Conservation (phyloP, 345 rosid species). For the thale cress (Arabidopsis thaliana) region DNA sequence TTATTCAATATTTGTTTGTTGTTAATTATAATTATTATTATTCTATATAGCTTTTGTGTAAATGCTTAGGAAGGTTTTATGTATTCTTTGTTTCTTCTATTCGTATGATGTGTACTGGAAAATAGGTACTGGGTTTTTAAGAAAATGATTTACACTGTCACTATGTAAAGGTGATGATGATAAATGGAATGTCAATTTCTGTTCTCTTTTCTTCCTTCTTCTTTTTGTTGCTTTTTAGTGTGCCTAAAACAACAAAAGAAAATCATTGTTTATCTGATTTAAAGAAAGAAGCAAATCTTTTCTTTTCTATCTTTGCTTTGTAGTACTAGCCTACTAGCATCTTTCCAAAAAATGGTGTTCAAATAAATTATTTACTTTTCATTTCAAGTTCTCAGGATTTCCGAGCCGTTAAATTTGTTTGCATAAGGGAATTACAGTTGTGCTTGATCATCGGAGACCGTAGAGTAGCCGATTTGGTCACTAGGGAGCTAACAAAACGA, state of each 20-base stretch:
- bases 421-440: too few species aligned
- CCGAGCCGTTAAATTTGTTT: too few species aligned
- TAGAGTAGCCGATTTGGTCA: too few species aligned
- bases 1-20: constrained; percentile 45
- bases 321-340: neutral
- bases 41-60: constrained; percentile 38
- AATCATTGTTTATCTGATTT: neutral
- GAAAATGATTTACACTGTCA: constrained; percentile 12
- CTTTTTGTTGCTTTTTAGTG: neutral
- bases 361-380: neutral
- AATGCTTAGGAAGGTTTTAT: constrained; percentile 35
- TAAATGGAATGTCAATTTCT: neutral
- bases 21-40: constrained; percentile 26
- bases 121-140: constrained; percentile 9
- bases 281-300: neutral
- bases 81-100: constrained; percentile 31
- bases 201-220: neutral
- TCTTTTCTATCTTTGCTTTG: constrained; percentile 10
- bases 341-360: neutral
- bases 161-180: constrained; percentile 27
- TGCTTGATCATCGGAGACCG: too few species aligned
- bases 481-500: too few species aligned
- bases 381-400: too few species aligned
- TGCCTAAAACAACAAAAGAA: neutral
- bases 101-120: constrained; percentile 20